A percentile compares a stretch with the other conserved stretches of the same genome.
Evolutionary conservation across 805 yeast genomes (phyloP).

Genomic region (Hyphopichia homilentoma): DNA sequence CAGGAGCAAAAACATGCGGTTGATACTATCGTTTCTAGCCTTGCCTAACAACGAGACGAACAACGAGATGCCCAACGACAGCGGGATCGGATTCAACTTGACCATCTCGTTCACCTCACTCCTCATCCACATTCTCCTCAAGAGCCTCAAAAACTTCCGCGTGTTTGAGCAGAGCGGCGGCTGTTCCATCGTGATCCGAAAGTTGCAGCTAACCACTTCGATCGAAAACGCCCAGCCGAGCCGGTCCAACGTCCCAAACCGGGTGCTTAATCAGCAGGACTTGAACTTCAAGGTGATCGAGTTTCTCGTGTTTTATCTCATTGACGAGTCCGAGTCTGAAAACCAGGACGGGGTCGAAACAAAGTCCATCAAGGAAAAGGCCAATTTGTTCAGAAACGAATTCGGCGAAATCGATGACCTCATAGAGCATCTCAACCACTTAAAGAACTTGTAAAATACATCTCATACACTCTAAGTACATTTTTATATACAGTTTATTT

Average conservation of each 20-base stretch:
- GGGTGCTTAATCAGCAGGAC: slow-evolving; percentile 33
- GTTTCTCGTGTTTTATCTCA: slow-evolving; percentile 63
- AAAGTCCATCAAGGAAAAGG: slow-evolving; percentile 25
- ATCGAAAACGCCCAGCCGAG: slow-evolving; percentile 3
- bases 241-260: slow-evolving; percentile 1
- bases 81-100: slow-evolving; percentile 8
- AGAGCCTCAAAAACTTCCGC: slow-evolving; percentile 54
- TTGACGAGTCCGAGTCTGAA: slow-evolving; percentile 45
- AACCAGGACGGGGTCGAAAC: slow-evolving; percentile 1
- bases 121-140: slow-evolving; percentile 54
- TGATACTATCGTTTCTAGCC: slow-evolving; percentile 24
- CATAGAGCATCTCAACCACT: slow-evolving; percentile 32
- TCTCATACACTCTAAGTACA: too few species aligned
- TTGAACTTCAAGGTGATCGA: slow-evolving; percentile 64
- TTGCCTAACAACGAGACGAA: slow-evolving; percentile 4
- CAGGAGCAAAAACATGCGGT: slow-evolving; percentile 36
- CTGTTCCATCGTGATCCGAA: slow-evolving; percentile 46
- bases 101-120: slow-evolving; percentile 45
- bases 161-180: slow-evolving; percentile 57
- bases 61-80: neutral
- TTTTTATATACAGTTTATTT: too few species aligned
- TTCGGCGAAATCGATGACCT: slow-evolving; percentile 39
- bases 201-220: slow-evolving; percentile 23
- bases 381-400: slow-evolving; percentile 30
- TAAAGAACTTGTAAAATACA: slow-evolving; percentile 20